Conservation (phyloP, 108 stramenopile species). For the Skeletonema grethae region DNA sequence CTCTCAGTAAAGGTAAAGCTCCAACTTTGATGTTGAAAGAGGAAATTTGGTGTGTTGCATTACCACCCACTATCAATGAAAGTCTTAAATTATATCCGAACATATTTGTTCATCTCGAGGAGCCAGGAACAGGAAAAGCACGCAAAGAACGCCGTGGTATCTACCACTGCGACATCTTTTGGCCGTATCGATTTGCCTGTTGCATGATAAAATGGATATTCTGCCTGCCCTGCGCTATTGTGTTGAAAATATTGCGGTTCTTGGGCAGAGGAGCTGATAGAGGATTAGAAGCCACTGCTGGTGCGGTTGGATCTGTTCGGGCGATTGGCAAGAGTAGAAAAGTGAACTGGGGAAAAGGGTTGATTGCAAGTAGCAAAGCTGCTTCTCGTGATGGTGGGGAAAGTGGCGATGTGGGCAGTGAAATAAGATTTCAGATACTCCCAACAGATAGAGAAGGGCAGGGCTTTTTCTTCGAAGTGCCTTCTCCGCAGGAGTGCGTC, state of each 20-base stretch:
- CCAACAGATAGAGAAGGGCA: conserved; percentile 2
- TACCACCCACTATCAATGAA: conserved; percentile 18
- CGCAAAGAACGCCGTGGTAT: conserved; percentile 17
- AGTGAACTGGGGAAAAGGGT: background rate
- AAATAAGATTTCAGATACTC: background rate
- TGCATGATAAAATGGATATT: conserved; percentile 30
- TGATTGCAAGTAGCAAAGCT: conserved; percentile 1
- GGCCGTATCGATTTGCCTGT: conserved; percentile 19
- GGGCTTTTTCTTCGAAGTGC: background rate
- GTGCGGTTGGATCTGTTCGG: conserved; percentile 12
- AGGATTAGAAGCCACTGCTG: conserved; percentile 13
- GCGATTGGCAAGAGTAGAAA: conserved; percentile 24
- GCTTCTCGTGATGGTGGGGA: conserved; percentile 7
- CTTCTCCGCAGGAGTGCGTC: background rate
- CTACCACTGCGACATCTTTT: conserved; percentile 21
- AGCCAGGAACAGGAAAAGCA: conserved; percentile 21
- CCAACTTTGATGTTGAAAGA: conserved; percentile 13
- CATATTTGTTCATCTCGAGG: conserved; percentile 18
- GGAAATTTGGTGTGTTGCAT: conserved; percentile 18
- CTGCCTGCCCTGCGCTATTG: conserved; percentile 26
- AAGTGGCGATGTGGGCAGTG: background rate
- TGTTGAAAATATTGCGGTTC: background rate
- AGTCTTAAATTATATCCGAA: conserved; percentile 9
- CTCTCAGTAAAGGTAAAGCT: background rate
- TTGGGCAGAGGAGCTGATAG: conserved; percentile 5